Evolutionary conservation across 1,284 basidiomycete species (phyloP).

Genomic region (Coniophora puteana): DNA sequence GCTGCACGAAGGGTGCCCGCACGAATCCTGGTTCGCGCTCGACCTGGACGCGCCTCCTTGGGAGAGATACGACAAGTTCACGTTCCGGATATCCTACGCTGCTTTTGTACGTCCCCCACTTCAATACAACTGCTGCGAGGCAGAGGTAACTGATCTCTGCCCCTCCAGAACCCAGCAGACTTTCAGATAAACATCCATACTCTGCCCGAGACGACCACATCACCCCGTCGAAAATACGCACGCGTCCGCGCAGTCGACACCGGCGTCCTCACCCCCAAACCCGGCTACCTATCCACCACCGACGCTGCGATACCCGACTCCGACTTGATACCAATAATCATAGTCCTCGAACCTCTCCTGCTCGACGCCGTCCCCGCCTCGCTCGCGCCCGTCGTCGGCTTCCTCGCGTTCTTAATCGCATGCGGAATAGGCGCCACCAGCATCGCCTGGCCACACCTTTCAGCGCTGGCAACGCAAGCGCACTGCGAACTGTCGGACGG

Average conservation of each 20-base stretch:
- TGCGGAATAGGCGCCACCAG: too few species aligned
- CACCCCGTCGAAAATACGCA: constrained; percentile 43
- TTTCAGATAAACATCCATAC: constrained; percentile 34
- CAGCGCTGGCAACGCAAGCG: too few species aligned
- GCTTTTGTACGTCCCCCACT: constrained; percentile 49
- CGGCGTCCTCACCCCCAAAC: constrained; percentile 43
- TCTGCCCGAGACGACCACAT: constrained; percentile 6
- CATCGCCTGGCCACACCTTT: too few species aligned
- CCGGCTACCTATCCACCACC: constrained; percentile 4
- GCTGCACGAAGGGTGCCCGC: constrained; percentile 33
- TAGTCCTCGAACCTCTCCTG: constrained; percentile 56
- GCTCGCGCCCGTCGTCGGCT: constrained; percentile 40
- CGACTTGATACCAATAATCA: constrained; percentile 40
- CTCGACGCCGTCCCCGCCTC: constrained; percentile 56
- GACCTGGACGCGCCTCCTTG: constrained; percentile 46
- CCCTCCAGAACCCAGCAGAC: constrained; percentile 38
- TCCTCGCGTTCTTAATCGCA: constrained; percentile 36
- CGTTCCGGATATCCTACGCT: constrained; percentile 61
- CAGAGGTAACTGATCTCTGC: constrained; percentile 7
- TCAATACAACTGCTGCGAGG: constrained; percentile 15
- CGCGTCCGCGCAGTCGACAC: constrained; percentile 49
- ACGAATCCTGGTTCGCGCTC: constrained; percentile 55
- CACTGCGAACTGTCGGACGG: too few species aligned
- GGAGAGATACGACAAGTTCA: constrained; percentile 46
- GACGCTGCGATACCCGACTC: constrained; percentile 1